Percentiles rank a stretch among this genome's conserved stretches.
These are phyloP conservation scores for Boechera stricta DNA, from an alignment of 345 rosid genomes.

Conservation along the genomic window DNA sequence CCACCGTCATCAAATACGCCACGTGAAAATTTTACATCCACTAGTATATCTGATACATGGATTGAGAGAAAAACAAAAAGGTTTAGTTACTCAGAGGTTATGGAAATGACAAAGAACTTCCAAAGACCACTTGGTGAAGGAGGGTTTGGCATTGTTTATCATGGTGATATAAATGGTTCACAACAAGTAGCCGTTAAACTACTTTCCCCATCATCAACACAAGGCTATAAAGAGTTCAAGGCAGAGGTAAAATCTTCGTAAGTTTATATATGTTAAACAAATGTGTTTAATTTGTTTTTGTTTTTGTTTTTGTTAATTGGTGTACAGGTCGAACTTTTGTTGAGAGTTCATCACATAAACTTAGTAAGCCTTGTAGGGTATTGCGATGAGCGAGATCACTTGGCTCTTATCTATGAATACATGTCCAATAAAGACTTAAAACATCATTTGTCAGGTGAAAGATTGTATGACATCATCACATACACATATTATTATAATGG, in stretches of 20 bases:
- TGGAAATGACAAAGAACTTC: conserved; percentile 50
- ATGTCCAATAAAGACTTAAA: conserved; percentile 32
- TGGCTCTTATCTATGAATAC: conserved; percentile 49
- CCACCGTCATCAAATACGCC: background rate
- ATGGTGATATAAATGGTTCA: conserved; percentile 32
- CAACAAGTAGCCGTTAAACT: conserved; percentile 15
- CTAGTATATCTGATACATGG: background rate
- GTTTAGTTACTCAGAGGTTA: conserved; percentile 43
- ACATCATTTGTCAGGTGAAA: conserved; percentile 24
- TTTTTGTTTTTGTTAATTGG: background rate
- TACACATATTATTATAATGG: too few relatives aligned
- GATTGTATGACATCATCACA: background rate
- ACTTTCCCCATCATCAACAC: background rate
- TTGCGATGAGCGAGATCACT: conserved; percentile 38
- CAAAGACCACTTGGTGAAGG: conserved; percentile 49
- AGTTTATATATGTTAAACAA: background rate
- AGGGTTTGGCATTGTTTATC: conserved; percentile 58
- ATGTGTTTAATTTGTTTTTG: background rate
- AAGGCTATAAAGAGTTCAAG: conserved; percentile 14
- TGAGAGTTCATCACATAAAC: conserved; percentile 48
- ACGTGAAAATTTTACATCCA: accelerated
- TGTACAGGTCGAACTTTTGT: conserved; percentile 39
- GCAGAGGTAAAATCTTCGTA: conserved; percentile 13
- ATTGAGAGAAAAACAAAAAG: conserved; percentile 23
- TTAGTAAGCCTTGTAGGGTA: conserved; percentile 43